phyloP scores from a whole-genome alignment of 768 basidiomycete genomes.

The Hericium rajendrae region DNA sequence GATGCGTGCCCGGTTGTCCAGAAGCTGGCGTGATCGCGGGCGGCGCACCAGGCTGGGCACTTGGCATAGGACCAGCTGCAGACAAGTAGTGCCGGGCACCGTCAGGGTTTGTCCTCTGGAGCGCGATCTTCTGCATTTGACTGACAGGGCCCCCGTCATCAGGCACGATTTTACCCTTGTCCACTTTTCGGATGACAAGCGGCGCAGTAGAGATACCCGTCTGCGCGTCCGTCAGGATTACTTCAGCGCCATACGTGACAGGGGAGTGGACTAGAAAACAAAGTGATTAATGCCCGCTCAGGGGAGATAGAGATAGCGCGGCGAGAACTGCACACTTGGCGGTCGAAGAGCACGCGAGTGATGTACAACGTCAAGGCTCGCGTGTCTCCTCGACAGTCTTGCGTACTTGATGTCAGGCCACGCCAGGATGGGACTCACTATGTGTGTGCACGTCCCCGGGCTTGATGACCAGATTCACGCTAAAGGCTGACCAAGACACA shows the following conservation, averaged over 20 bases:
- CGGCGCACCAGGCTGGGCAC: slow-evolving; percentile 52
- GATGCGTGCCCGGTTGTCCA: slow-evolving; percentile 76
- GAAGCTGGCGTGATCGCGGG: slow-evolving; percentile 51
- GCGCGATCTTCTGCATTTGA: slow-evolving; percentile 93
- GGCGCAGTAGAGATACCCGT: slow-evolving; percentile 83
- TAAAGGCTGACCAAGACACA: slow-evolving; percentile 89
- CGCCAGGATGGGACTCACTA: slow-evolving; percentile 51
- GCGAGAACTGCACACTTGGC: slow-evolving; percentile 3
- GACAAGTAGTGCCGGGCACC: slow-evolving; percentile 83
- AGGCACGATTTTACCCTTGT: slow-evolving; percentile 78
- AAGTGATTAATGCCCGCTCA: background rate
- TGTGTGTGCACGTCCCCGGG: slow-evolving; percentile 54
- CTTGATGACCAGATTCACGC: slow-evolving; percentile 78
- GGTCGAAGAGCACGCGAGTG: background rate
- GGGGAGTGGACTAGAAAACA: slow-evolving; percentile 51
- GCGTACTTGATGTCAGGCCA: background rate
- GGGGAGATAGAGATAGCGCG: background rate
- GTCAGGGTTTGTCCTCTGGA: slow-evolving; percentile 75
- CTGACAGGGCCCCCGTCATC: slow-evolving; percentile 90
- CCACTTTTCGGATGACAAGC: slow-evolving; percentile 84
- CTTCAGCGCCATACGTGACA: slow-evolving; percentile 86
- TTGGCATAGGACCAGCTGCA: slow-evolving; percentile 77
- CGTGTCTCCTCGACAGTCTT: background rate
- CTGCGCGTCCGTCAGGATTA: slow-evolving; percentile 74
- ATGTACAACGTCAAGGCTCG: background rate